These are phyloP conservation scores for Collybia sp. DNA, from an alignment of 768 basidiomycete species.

Conservation along the genomic window DNA sequence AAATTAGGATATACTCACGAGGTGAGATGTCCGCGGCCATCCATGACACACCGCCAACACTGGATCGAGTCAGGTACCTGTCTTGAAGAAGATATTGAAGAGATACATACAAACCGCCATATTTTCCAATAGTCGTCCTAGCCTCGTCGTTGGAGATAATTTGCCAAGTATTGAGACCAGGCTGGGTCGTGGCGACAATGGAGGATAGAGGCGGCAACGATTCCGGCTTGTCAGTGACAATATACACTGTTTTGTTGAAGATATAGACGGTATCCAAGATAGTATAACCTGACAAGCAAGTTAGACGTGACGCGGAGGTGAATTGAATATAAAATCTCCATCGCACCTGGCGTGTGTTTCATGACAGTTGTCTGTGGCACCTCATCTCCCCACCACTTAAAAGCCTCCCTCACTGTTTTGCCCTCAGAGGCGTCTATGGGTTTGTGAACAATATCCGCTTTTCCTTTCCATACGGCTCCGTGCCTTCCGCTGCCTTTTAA, in stretches of 20 bases:
- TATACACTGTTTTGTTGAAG: constrained; percentile 65
- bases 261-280: constrained; percentile 79
- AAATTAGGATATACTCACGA: constrained; percentile 30
- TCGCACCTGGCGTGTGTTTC: constrained; percentile 62
- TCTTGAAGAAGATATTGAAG: not conserved
- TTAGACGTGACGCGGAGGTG: not conserved
- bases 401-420: constrained; percentile 45
- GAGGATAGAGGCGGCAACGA: constrained; percentile 53
- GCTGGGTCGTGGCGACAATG: constrained; percentile 41
- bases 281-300: constrained; percentile 60
- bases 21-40: constrained; percentile 50
- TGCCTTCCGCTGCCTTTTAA: constrained; percentile 33
- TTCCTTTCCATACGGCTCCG: constrained; percentile 39
- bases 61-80: constrained; percentile 14
- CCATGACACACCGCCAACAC: constrained; percentile 69
- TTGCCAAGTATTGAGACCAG: constrained; percentile 49
- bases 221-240: constrained; percentile 64
- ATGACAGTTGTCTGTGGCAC: constrained; percentile 53
- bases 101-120: constrained; percentile 46
- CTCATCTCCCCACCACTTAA: constrained; percentile 49
- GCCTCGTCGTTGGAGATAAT: constrained; percentile 50
- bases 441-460: constrained; percentile 20
- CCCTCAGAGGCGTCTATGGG: constrained; percentile 23
- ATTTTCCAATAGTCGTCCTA: constrained; percentile 38
- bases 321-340: constrained; percentile 8